Conservation (phyloP, 768 basidiomycete genomes). For the Trametopsis cervina region DNA sequence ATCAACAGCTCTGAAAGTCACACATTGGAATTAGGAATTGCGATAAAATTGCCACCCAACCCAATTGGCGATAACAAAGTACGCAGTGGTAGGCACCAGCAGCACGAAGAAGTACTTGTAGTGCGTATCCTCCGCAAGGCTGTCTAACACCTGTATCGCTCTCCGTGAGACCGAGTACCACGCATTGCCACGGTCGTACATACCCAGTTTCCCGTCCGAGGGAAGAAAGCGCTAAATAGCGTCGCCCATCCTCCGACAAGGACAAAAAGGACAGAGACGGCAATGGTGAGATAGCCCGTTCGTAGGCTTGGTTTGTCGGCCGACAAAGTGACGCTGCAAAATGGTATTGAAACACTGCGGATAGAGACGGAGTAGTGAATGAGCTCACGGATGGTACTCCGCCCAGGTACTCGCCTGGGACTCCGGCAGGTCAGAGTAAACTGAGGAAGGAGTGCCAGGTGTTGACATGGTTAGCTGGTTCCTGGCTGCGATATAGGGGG, state of each 20-base stretch:
- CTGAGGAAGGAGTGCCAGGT: too few species aligned
- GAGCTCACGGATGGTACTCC: conserved; percentile 9
- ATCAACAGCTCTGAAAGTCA: not conserved
- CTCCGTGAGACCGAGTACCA: not conserved
- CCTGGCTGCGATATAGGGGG: too few species aligned
- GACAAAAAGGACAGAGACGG: conserved; percentile 45
- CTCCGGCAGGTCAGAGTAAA: too few species aligned
- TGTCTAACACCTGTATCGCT: conserved; percentile 49
- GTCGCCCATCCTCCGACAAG: conserved; percentile 52
- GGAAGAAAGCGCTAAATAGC: conserved; percentile 59
- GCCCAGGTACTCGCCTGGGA: conserved; percentile 3
- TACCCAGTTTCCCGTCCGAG: conserved; percentile 44
- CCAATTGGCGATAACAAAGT: conserved; percentile 97
- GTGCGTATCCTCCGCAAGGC: conserved; percentile 65
- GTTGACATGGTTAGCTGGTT: too few species aligned
- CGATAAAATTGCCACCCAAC: conserved; percentile 97
- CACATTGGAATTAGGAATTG: conserved; percentile 61
- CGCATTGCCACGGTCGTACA: conserved; percentile 19
- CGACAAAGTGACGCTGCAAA: conserved; percentile 4
- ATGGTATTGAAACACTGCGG: not conserved
- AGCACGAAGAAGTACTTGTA: conserved; percentile 86
- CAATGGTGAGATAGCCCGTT: conserved; percentile 42
- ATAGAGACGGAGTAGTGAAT: not conserved
- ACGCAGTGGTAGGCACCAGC: conserved; percentile 73
- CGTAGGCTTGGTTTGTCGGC: conserved; percentile 13